phyloP scores from a whole-genome alignment of 2,329 filamentous ascomycete genomes.

The Curvularia hawaiiensis region DNA sequence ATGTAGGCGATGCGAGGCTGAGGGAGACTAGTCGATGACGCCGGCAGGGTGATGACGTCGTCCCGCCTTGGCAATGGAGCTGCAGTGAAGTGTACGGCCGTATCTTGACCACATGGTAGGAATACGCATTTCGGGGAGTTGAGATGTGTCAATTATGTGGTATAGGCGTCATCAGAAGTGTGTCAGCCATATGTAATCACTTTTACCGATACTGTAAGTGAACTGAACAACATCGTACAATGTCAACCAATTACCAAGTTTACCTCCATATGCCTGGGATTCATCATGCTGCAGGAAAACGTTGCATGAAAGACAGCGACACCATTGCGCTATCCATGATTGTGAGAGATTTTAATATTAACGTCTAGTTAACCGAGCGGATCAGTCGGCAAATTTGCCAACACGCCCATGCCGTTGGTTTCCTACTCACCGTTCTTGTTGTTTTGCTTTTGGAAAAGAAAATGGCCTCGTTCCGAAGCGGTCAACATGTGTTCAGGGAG shows the following conservation, averaged over 20 bases:
- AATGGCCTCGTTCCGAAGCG: background rate
- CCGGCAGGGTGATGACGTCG: slow-evolving; percentile 21
- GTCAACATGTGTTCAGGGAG: background rate
- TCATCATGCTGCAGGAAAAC: background rate
- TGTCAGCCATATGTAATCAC: background rate
- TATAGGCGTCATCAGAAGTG: background rate
- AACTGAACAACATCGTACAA: background rate
- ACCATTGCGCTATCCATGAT: background rate
- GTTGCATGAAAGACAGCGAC: background rate
- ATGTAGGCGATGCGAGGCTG: slow-evolving; percentile 6
- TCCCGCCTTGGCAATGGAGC: slow-evolving; percentile 18
- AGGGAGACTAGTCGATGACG: slow-evolving; percentile 17
- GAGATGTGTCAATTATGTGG: background rate
- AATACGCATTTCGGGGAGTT: background rate
- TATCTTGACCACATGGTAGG: background rate
- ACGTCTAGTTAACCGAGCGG: background rate
- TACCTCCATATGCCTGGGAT: background rate
- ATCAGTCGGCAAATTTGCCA: background rate
- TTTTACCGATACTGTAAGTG: background rate
- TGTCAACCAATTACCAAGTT: background rate
- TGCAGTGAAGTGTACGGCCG: background rate
- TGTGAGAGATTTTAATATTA: background rate
- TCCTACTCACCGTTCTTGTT: background rate
- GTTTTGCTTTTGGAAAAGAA: background rate
- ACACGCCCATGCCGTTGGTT: background rate